Percentiles rank a stretch among this genome's conserved stretches.
Evolutionary conservation across 2,329 filamentous ascomycete genomes (phyloP).

Genomic region (Alternaria sp.): DNA sequence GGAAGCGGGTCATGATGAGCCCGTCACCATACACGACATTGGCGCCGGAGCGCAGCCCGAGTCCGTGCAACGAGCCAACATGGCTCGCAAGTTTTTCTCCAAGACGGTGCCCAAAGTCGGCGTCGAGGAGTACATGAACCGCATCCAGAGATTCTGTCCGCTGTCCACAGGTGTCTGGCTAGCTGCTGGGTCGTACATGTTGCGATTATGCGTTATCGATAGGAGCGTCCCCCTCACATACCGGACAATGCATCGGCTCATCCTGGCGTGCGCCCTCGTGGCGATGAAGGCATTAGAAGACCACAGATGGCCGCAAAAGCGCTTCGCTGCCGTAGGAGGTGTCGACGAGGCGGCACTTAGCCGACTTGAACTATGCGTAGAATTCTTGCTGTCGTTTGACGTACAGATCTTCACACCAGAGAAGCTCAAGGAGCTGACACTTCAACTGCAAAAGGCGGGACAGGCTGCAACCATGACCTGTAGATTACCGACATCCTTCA

Average conservation of each 20-base stretch:
- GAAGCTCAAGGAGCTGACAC: conserved; percentile 42
- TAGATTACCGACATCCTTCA: conserved; percentile 44
- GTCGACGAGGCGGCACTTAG: conserved; percentile 83
- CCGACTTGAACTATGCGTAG: conserved; percentile 78
- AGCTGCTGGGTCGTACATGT: conserved; percentile 85
- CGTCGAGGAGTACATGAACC: conserved; percentile 82
- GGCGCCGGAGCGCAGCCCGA: conserved; percentile 74
- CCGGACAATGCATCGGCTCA: conserved; percentile 83
- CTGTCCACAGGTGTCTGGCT: conserved; percentile 95
- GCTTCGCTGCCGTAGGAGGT: conserved; percentile 86
- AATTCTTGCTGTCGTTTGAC: conserved; percentile 54
- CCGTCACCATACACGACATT: conserved; percentile 52
- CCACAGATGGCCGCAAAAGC: conserved; percentile 81
- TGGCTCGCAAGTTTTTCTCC: conserved; percentile 92
- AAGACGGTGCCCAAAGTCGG: conserved; percentile 84
- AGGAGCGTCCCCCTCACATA: conserved; percentile 79
- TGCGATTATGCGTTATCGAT: conserved; percentile 76
- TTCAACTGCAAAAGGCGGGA: conserved; percentile 49
- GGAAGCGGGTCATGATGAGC: conserved; percentile 59
- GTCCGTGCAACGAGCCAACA: conserved; percentile 79
- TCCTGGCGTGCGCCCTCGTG: conserved; percentile 83
- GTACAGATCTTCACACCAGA: conserved; percentile 47
- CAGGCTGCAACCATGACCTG: conserved; percentile 45
- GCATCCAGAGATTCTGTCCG: conserved; percentile 89
- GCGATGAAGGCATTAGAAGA: conserved; percentile 97